Evolutionary conservation across 2,329 filamentous ascomycete genomes (phyloP), one percentile per base, ranked within the genome.

Genomic region (Arthrobotrys entomopaga): DNA sequence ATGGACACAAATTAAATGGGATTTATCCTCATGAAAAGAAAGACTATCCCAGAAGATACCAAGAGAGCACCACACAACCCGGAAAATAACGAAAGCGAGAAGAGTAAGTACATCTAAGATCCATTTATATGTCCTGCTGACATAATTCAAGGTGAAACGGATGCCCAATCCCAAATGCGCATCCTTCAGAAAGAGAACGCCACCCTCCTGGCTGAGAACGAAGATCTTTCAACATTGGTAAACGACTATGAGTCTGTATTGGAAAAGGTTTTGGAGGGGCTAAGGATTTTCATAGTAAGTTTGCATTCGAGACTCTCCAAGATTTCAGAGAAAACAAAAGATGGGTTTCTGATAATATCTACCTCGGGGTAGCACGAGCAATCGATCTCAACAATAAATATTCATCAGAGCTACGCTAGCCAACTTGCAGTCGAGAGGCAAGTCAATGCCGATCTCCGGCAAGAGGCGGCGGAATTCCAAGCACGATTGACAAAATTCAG

Each of bases 331-430:
- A 34, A 34, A 34, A 7, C 10, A 6, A 10, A 34, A 10, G 29
- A 34, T 34, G 29, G 29, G 2, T 34, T 34, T 34, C 43, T 34
- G 10, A 52, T 58, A 49, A 38, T 54, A 34, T 56, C 5, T 49
- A 34, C 1, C 26, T 22, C 16, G 8, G 34, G 1, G 7, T 46
- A 78, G 78, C 76, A 78, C 43, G 78, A 79, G 60, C 77, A 79
- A 73, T 78, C 78, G 19, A 77, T 78, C 48, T 77, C 77, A 7
- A 79, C 77, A 15, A 79, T 79, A 52, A 79, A 79, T 48, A 79
- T 79, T 56, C 78, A 79, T 57, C 77, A 78, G 48, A 77, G 78
- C 42, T 79, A 79, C 46, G 77, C 78, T 2, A 78, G 75, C 52
- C 77, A 79, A 53, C 77, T 79, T 34, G 75, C 77, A 15, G 67